Evolutionary conservation across 139 green algal species (phyloP), one percentile per base, ranked within the genome.

Genomic region (Tetraselmis chui): DNA sequence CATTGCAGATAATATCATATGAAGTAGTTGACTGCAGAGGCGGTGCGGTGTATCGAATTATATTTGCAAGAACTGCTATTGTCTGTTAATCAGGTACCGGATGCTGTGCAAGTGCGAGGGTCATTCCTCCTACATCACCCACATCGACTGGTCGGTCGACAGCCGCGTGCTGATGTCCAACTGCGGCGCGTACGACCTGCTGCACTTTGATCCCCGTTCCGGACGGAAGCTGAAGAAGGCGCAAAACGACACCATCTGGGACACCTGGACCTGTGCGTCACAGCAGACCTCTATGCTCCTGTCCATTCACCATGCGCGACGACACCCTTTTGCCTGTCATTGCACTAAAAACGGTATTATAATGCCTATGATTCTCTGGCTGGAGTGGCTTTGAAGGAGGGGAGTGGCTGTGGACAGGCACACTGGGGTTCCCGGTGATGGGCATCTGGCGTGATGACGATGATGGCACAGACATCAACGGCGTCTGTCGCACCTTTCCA

Each of bases 391-490:
- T n/a, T n/a, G n/a, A n/a, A n/a, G n/a, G n/a, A n/a, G n/a, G n/a
- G n/a, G n/a, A n/a, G n/a, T n/a, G n/a, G n/a, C n/a, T n/a, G n/a
- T n/a, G n/a, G n/a, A n/a, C n/a, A 67, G 45, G 45, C 18, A 25
- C 45, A 5, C 77, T 81, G 31, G 77, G 77, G 29, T 81, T 81
- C 30, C 77, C 77, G 18, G 77, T 81, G 22, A 81, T 81, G 77
- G 77, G 77, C 2, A 75, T 81, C 2, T 81, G 77, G 77, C 30
- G 31, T 2, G 24, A 30, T 22, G 31, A 26, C 77, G 30, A 74
- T n/a, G 77, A 75, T 31, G 77, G 77, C 23, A 81, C 77, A 31
- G 77, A 81, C 77, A 29, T 81, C 30, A 81, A 81, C 30, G 81
- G 26, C n/a, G 32, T 85, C 11, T 85, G 25, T 22, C 31, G 31